A percentile compares a stretch with the other conserved stretches of the same genome.
Conservation (phyloP, 2,329 filamentous ascomycete species). For the Tolypocladium ovalisporum region DNA sequence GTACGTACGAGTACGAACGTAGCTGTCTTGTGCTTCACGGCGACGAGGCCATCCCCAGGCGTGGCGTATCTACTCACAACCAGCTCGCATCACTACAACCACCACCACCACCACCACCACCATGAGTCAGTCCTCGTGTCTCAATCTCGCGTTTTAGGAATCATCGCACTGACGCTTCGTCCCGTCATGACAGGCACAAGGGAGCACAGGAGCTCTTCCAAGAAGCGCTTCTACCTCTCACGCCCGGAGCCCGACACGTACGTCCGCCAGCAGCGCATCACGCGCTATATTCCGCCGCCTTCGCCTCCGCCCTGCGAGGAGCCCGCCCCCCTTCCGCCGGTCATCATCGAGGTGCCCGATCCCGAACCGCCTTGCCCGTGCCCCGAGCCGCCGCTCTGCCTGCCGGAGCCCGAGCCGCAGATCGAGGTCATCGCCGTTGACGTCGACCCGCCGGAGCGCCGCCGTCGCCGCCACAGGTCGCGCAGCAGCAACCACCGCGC, state of each 20-base stretch:
- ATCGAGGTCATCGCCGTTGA: conserved; percentile 29
- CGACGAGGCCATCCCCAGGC: background rate
- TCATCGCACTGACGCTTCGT: conserved; percentile 11
- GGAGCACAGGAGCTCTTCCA: conserved; percentile 14
- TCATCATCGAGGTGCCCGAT: conserved; percentile 8
- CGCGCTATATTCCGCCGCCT: conserved; percentile 26
- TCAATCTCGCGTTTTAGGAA: no score
- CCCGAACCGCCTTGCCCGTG: conserved; percentile 5
- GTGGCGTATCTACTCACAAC: background rate
- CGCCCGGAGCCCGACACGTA: conserved; percentile 27
- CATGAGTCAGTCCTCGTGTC: background rate
- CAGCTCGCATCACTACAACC: background rate
- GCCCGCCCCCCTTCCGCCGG: conserved; percentile 9
- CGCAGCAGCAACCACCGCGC: conserved; percentile 12
- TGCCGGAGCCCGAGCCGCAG: conserved; percentile 15
- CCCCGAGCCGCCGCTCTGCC: conserved; percentile 2
- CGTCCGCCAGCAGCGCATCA: conserved; percentile 23
- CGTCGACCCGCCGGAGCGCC: conserved; percentile 19
- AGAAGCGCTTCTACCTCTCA: conserved; percentile 32
- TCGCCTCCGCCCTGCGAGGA: conserved; percentile 17
- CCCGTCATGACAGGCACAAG: conserved; percentile 12
- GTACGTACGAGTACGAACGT: no score
- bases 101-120: background rate
- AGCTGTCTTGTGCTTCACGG: background rate
- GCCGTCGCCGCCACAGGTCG: conserved; percentile 10